Evolutionary conservation across 371 early-diverging fungal genomes (phyloP).

Genomic region (Smittium culicis): DNA sequence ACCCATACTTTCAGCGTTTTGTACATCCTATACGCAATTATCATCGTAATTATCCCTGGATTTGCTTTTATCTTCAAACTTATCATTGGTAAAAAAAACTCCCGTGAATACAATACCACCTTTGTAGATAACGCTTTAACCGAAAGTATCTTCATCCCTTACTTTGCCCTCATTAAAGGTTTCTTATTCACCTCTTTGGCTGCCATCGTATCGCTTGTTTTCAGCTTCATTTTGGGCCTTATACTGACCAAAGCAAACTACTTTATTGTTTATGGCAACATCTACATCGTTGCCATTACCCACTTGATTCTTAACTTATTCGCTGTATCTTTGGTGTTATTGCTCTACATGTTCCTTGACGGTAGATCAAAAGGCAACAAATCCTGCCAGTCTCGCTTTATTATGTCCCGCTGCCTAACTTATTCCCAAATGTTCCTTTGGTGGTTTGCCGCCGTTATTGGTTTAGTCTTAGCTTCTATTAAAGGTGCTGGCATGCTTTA

Average conservation of each 20-base stretch:
- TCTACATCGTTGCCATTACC: conserved; percentile 1
- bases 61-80: too few species aligned
- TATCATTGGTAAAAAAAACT: neutral
- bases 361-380: neutral
- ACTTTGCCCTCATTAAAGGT: neutral
- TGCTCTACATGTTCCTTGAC: conserved; percentile 1
- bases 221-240: conserved; percentile 1
- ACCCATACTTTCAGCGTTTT: neutral
- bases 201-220: neutral
- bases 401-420: conserved; percentile 8
- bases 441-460: conserved; percentile 5
- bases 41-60: neutral
- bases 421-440: conserved; percentile 9
- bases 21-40: neutral
- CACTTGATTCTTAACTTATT: neutral
- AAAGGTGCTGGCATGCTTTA: conserved; percentile 9
- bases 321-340: neutral
- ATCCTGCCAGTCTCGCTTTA: too few species aligned
- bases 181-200: conserved; percentile 6
- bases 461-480: neutral
- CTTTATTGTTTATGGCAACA: neutral
- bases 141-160: neutral
- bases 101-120: neutral
- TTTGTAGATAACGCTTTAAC: neutral
- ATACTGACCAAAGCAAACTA: neutral